Evolutionary conservation across 306 rosid species (phyloP), one percentile per base, ranked within the genome.

Genomic region (Chamaecrista fasciculata): DNA sequence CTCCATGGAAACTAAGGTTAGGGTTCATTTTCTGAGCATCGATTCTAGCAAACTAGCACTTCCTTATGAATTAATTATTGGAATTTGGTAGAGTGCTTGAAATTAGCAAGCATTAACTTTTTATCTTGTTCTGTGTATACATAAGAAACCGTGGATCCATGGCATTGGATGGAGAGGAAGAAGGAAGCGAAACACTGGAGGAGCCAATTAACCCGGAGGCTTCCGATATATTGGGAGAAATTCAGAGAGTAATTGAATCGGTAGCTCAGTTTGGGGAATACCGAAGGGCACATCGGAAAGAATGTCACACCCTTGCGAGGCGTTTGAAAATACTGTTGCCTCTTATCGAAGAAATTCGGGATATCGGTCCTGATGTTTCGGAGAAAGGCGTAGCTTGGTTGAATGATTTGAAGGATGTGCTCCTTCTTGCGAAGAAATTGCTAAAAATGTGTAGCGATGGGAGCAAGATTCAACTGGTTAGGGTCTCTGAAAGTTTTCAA

Each of bases 401-500:
- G 65, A 25, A 21, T 29, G 55, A 23, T 18, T 77, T 93, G 72
- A 81, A 78, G 67, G 79, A 80, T 2, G 87, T 87, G 10, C 86
- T 93, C 65, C 36, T 82, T 2, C 70, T 31, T 18, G 84, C 91
- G n/a, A 86, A 80, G 75, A 83, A 87, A 40, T 67, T 93, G 61
- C 69, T 93, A 68, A 81, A 59, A 80, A 53, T 83, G 55, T 88
- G 97, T 46, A 82, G 73, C 75, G 77, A 73, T 57, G 97, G 96
- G 37, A 93, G 98, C 89, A 90, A 93, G 53, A 73, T 81, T 69
- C 71, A 84, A 56, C 75, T 90, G 81, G 98, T 90, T 48, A 77
- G 81, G 7, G 70, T 43, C 12, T 29, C 36, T 40, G 23, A 64
- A 25, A 5, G 11, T 34, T 39, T 57, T 21, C 24, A 2, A 26